Conservation (phyloP, 495 filamentous ascomycete genomes). For the Trichoderma reesei region DNA sequence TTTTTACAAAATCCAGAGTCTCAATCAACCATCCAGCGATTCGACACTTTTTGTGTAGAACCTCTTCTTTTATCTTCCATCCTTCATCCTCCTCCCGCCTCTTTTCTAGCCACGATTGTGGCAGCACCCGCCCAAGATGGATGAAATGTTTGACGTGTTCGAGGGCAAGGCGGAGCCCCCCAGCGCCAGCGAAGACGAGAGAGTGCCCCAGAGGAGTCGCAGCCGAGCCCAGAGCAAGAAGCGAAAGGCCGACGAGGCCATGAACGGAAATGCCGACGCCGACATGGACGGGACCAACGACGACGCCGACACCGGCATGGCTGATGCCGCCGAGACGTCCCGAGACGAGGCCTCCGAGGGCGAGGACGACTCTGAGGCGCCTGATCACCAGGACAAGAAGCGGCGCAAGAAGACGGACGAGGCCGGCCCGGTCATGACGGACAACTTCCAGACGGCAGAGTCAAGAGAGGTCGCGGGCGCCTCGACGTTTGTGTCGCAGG, state of each 20-base stretch:
- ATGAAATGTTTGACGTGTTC: conserved; percentile 80
- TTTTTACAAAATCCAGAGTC: too few relatives aligned
- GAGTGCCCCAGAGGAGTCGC: conserved; percentile 25
- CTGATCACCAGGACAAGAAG: conserved; percentile 52
- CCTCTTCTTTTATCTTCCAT: neutral
- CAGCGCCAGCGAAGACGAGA: conserved; percentile 25
- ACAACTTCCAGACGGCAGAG: conserved; percentile 93
- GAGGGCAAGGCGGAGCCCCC: conserved; percentile 50
- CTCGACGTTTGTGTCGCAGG: conserved; percentile 62
- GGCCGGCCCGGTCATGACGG: conserved; percentile 76
- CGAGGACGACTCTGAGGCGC: conserved; percentile 20
- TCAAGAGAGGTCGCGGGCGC: conserved; percentile 77
- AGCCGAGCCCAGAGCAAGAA: conserved; percentile 58
- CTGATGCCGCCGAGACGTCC: conserved; percentile 30
- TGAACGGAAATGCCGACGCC: conserved; percentile 44
- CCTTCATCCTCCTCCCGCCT: neutral
- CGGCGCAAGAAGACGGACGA: conserved; percentile 63
- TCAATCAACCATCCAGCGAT: too few relatives aligned
- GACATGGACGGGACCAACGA: conserved; percentile 19
- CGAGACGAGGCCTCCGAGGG: conserved; percentile 27
- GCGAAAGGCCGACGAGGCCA: conserved; percentile 69
- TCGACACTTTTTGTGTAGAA: neutral
- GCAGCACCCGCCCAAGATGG: conserved; percentile 40
- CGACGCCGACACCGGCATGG: conserved; percentile 38
- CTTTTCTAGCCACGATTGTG: neutral